Evolutionary conservation across 2,329 filamentous ascomycete species (phyloP).

Genomic region (Thelonectria discophora): DNA sequence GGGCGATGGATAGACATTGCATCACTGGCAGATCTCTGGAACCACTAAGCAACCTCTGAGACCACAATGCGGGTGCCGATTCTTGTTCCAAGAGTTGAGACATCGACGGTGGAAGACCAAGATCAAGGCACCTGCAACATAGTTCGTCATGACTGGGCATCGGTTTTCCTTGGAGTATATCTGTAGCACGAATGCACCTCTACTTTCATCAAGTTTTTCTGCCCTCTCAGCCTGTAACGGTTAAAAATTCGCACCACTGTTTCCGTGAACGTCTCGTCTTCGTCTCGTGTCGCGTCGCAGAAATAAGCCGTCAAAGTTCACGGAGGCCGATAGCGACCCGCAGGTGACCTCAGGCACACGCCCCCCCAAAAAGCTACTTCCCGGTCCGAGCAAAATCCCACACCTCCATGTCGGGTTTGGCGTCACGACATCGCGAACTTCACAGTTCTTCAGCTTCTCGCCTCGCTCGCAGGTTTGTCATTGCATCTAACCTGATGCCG

Average conservation of each 20-base stretch:
- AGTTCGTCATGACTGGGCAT: constrained; percentile 17
- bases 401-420: constrained; percentile 9
- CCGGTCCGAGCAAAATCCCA: constrained; percentile 28
- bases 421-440: constrained; percentile 26
- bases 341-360: constrained; percentile 10
- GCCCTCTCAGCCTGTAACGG: background rate
- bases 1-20: constrained; percentile 17
- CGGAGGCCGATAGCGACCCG: constrained; percentile 11
- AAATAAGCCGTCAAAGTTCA: constrained; percentile 25
- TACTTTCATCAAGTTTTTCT: background rate
- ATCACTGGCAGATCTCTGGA: constrained; percentile 16
- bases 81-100: background rate
- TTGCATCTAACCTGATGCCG: constrained; percentile 19
- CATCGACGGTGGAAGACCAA: background rate
- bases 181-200: background rate
- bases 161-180: background rate
- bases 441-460: constrained; percentile 26
- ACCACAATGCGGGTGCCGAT: constrained; percentile 4
- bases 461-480: constrained; percentile 16
- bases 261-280: constrained; percentile 30
- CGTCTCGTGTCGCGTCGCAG: constrained; percentile 41
- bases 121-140: constrained; percentile 20
- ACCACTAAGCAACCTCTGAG: constrained; percentile 17
- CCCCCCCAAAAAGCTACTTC: constrained; percentile 12
- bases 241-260: constrained; percentile 2